These are phyloP conservation scores for Flaveria sonorensis DNA, from an alignment of 129 eudicot genomes.

Conservation along the genomic window DNA sequence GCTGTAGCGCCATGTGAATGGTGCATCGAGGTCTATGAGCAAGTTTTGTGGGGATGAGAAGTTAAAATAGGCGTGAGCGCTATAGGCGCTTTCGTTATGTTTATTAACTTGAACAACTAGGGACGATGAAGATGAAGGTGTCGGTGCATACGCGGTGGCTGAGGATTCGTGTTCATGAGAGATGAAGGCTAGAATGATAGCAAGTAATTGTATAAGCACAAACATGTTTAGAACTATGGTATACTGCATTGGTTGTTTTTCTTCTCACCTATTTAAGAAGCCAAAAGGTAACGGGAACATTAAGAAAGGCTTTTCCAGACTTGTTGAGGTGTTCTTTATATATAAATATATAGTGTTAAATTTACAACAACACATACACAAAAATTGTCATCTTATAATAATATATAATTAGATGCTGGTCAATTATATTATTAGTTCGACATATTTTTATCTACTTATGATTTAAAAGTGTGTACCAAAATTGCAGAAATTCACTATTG, in stretches of 20 bases:
- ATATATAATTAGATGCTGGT: no score
- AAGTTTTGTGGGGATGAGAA: background rate
- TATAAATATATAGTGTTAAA: background rate
- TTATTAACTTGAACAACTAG: slow-evolving; percentile 17
- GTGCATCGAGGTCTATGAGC: slow-evolving; percentile 27
- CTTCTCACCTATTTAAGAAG: background rate
- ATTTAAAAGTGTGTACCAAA: no score
- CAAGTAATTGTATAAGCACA: background rate
- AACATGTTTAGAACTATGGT: slow-evolving; percentile 1
- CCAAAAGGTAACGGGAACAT: slow-evolving; percentile 7
- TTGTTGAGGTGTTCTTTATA: background rate
- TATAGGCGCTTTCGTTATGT: background rate
- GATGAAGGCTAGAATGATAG: slow-evolving; percentile 6
- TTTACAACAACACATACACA: background rate
- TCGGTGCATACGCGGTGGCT: background rate
- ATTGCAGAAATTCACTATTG: no score
- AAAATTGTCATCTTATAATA: no score
- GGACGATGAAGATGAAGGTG: background rate
- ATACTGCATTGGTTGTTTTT: background rate
- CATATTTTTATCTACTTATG: no score
- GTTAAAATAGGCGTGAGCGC: background rate
- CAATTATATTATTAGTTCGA: no score
- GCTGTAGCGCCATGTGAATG: slow-evolving; percentile 19
- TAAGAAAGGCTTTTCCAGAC: background rate
- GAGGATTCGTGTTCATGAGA: background rate